Evolutionary conservation across 352 stramenopile species (phyloP).

Genomic region (Phytophthora niederhauseri): DNA sequence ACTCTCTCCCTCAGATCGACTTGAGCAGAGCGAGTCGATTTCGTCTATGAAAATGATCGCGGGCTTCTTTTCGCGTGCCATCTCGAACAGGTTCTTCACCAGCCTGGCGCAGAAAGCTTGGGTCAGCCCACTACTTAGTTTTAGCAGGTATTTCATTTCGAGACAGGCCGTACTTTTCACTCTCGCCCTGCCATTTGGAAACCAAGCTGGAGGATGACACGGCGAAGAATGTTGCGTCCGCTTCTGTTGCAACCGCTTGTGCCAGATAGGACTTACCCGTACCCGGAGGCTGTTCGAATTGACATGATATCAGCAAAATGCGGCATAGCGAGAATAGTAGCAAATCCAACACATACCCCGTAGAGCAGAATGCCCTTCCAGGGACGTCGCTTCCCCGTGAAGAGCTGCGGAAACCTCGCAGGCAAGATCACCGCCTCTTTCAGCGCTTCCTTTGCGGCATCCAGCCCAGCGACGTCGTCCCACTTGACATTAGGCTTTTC

Average conservation of each 20-base stretch:
- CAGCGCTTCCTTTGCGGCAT: constrained; percentile 97
- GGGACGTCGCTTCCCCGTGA: constrained; percentile 91
- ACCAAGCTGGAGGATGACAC: constrained; percentile 98
- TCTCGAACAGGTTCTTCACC: constrained; percentile 98
- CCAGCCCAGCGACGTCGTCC: constrained; percentile 98
- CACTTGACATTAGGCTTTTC: constrained; percentile 96
- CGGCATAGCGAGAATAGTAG: too few relatives aligned
- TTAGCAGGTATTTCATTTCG: background rate
- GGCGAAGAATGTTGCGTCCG: constrained; percentile 98
- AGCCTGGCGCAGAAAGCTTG: constrained; percentile 56
- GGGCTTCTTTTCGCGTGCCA: constrained; percentile 94
- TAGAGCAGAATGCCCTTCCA: constrained; percentile 99
- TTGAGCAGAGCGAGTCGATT: constrained; percentile 96
- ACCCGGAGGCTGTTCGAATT: constrained; percentile 62
- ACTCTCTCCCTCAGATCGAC: constrained; percentile 94
- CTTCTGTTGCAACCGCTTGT: constrained; percentile 99
- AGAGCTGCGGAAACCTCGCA: constrained; percentile 97
- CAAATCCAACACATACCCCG: constrained; percentile 68
- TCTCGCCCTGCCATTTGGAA: constrained; percentile 99
- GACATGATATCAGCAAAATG: background rate
- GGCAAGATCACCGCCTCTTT: constrained; percentile 99
- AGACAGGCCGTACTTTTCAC: constrained; percentile 69
- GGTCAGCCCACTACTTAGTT: background rate
- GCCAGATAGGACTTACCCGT: constrained; percentile 97
- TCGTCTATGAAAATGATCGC: constrained; percentile 99